Conservation (phyloP, 2,329 filamentous ascomycete species). For the Coniochaeta sp. region DNA sequence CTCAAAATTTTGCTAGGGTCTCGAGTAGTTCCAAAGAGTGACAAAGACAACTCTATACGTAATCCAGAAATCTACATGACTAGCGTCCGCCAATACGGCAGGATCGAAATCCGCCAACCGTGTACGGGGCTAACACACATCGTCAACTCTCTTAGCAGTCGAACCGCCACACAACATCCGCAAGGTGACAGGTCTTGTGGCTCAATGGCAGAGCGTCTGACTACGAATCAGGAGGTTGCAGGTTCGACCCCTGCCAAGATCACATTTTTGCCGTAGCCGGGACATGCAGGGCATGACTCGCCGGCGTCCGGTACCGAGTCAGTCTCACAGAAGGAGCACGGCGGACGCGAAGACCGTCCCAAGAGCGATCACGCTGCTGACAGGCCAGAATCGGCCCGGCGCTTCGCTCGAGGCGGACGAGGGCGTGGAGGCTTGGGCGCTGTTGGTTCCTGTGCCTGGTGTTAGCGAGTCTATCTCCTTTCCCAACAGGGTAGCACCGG, state of each 20-base stretch:
- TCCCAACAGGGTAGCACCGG: not conserved
- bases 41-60: too few species aligned
- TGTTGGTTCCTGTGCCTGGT: not conserved
- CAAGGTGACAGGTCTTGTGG: slow-evolving; percentile 15
- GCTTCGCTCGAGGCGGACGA: not conserved
- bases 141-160: not conserved
- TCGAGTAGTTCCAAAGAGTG: too few species aligned
- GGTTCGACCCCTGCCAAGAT: slow-evolving; percentile 10
- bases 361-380: not conserved
- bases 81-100: too few species aligned
- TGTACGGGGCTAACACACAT: not conserved
- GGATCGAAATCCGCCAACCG: too few species aligned
- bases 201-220: slow-evolving; percentile 36
- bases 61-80: too few species aligned
- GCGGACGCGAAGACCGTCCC: not conserved
- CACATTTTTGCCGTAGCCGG: not conserved
- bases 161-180: too few species aligned
- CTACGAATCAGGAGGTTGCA: slow-evolving; percentile 24
- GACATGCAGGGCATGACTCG: not conserved
- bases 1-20: too few species aligned
- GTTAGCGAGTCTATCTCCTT: not conserved
- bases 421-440: not conserved
- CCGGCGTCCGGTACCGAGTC: not conserved
- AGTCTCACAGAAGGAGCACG: not conserved
- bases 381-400: not conserved